Evolutionary conservation across 2,329 filamentous ascomycete species (phyloP).

Genomic region (Aureobasidium leucospermi): DNA sequence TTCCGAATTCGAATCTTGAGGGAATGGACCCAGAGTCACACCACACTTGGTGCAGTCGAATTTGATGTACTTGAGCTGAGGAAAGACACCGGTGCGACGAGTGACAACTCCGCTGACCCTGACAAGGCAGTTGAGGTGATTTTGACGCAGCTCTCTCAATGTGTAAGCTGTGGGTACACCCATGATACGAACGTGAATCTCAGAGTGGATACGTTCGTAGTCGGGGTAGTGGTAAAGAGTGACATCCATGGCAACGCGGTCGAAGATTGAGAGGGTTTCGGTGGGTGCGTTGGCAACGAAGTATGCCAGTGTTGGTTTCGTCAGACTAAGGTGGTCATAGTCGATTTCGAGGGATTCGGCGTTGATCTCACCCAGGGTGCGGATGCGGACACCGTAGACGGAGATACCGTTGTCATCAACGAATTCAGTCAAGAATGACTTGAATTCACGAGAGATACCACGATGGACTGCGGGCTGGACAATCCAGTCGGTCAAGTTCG

Average conservation of each 20-base stretch:
- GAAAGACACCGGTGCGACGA: constrained; percentile 87
- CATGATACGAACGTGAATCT: constrained; percentile 95
- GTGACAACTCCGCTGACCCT: constrained; percentile 94
- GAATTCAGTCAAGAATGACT: constrained; percentile 92
- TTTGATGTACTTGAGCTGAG: constrained; percentile 96
- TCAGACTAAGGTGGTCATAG: constrained; percentile 82
- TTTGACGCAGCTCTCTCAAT: constrained; percentile 86
- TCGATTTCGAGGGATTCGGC: constrained; percentile 94
- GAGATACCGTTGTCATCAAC: constrained; percentile 83
- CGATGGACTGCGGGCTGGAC: constrained; percentile 81
- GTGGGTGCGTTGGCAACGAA: constrained; percentile 92
- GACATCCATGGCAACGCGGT: constrained; percentile 93
- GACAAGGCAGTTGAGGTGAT: constrained; percentile 90
- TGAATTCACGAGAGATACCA: constrained; percentile 94
- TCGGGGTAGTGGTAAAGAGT: constrained; percentile 94
- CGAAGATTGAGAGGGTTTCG: constrained; percentile 94
- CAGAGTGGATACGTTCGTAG: constrained; percentile 93
- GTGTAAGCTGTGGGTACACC: constrained; percentile 94
- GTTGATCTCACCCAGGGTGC: constrained; percentile 94
- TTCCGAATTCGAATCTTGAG: constrained; percentile 93
- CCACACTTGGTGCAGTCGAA: constrained; percentile 95
- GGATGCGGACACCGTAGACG: constrained; percentile 89
- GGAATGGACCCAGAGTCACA: constrained; percentile 86
- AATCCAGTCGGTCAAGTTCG: constrained; percentile 92
- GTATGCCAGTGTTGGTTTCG: constrained; percentile 89